A percentile compares a stretch with the other conserved stretches of the same genome.
phyloP scores from a whole-genome alignment of 306 rosid species.

The Lupinus albus region DNA sequence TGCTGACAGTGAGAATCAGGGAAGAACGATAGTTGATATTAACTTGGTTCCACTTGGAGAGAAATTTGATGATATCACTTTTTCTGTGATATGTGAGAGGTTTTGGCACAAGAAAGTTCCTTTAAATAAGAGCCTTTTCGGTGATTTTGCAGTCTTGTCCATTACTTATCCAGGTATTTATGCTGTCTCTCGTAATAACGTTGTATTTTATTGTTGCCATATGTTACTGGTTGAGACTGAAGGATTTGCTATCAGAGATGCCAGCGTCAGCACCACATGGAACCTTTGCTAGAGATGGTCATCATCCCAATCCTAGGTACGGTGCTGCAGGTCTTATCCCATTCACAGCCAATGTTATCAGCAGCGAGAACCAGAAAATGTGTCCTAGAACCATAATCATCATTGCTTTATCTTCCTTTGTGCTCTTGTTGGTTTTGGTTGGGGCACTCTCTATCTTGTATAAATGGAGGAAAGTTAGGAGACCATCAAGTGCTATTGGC shows the following conservation, averaged over 20 bases:
- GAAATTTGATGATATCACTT: conserved; percentile 83
- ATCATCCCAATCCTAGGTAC: conserved; percentile 44
- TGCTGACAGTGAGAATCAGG: conserved; percentile 80
- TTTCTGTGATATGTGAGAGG: conserved; percentile 62
- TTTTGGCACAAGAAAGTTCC: conserved; percentile 78
- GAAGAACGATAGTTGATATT: conserved; percentile 72
- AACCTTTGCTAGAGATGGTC: conserved; percentile 50
- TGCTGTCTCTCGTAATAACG: conserved; percentile 33
- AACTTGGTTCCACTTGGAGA: conserved; percentile 90
- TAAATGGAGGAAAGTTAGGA: conserved; percentile 72
- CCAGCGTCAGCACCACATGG: conserved; percentile 65
- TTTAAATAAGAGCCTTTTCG: conserved; percentile 71
- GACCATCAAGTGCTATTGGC: conserved; percentile 71
- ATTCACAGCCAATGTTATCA: conserved; percentile 53
- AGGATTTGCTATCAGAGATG: conserved; percentile 62
- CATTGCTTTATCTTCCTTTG: conserved; percentile 73
- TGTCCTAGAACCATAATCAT: conserved; percentile 60
- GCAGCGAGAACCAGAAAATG: conserved; percentile 62
- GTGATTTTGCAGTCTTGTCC: conserved; percentile 64
- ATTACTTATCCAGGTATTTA: conserved; percentile 78
- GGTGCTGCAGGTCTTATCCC: conserved; percentile 52
- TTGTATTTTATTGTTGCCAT: conserved; percentile 36
- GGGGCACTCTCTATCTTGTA: conserved; percentile 62
- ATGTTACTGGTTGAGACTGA: conserved; percentile 49
- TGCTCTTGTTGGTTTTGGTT: conserved; percentile 64